Evolutionary conservation across 2,329 filamentous ascomycete species (phyloP), one percentile per base, ranked within the genome.

Genomic region (Coniochaeta ligniaria): DNA sequence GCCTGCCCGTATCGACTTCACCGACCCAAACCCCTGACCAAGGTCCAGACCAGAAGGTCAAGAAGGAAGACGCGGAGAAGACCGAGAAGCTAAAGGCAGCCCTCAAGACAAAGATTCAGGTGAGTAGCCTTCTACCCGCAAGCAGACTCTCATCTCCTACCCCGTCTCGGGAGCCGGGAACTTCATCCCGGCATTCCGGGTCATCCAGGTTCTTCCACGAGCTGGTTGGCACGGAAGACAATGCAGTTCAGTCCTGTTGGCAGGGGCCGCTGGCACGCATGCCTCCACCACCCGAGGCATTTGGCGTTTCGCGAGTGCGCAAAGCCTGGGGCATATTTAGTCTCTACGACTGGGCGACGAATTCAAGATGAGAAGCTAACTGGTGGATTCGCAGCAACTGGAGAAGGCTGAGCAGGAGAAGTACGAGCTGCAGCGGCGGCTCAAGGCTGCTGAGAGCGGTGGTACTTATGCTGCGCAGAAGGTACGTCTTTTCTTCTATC

Each of bases 101-200:
- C 56, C 77, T 85, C 64, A 80, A 80, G 70, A 78, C 83, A 70
- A 75, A 83, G 68, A 82, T 82, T 64, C 80, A 86, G 80, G 84
- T 86, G 72, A 81, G 83, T 76, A 7, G 47, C 24, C 14, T 31
- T 17, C 14, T 31, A 9, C 47, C 47, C 12, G 62, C 63, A 59
- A 57, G 2, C 6, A 28, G 28, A 11, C 12, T 5, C n/a, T 16
- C 54, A n/a, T 57, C 54, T 14, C 54, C 54, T 36, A 24, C 31
- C 24, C 24, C 14, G 26, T 17, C 24, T 17, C 22, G 47, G 14
- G 16, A 52, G 24, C 2, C 2, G 9, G 31, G 47, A 2, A 31
- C 6, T 28, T 52, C 26, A 17, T 52, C 24, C 22, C 24, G 5
- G 47, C 26, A 52, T 17, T 52, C 47, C 2, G 26, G 3, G 20